phyloP scores from a whole-genome alignment of 2,329 filamentous ascomycete species.

The Clonostachys sp. region DNA sequence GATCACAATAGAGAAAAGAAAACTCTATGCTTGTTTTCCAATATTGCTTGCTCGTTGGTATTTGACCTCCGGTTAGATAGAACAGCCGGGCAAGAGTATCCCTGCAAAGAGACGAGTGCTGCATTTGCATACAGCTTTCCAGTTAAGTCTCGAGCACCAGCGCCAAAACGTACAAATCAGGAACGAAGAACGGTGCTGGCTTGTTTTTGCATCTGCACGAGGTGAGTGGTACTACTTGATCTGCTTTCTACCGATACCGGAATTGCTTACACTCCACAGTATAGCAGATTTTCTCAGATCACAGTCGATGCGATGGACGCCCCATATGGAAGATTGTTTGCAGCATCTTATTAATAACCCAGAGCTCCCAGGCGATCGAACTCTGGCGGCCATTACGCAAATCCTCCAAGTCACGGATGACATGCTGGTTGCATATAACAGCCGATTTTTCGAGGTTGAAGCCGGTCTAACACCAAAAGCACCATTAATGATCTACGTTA shows the following conservation, averaged over 20 bases:
- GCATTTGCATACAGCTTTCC: constrained; percentile 7
- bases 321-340: constrained; percentile 54
- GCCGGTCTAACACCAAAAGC: not conserved
- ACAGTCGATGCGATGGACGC: constrained; percentile 51
- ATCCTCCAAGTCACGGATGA: constrained; percentile 33
- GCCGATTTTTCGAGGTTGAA: constrained; percentile 2
- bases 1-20: not conserved
- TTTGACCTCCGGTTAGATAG: constrained; percentile 10
- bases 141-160: constrained; percentile 4
- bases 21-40: not conserved
- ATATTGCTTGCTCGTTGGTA: not conserved
- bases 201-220: constrained; percentile 17
- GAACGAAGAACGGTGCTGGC: constrained; percentile 19
- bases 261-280: too few species aligned
- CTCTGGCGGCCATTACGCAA: constrained; percentile 30
- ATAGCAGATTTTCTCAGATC: constrained; percentile 20
- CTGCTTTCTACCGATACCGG: too few species aligned
- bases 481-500: constrained; percentile 14
- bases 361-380: constrained; percentile 42
- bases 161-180: constrained; percentile 16
- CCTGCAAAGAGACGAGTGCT: constrained; percentile 7
- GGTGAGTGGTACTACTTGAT: constrained; percentile 9
- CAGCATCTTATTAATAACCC: constrained; percentile 33
- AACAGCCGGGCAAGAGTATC: constrained; percentile 2
- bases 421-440: constrained; percentile 11